Evolutionary conservation across 805 yeast species (phyloP), one percentile per base, ranked within the genome.

Genomic region (Saturnispora gosingensis): DNA sequence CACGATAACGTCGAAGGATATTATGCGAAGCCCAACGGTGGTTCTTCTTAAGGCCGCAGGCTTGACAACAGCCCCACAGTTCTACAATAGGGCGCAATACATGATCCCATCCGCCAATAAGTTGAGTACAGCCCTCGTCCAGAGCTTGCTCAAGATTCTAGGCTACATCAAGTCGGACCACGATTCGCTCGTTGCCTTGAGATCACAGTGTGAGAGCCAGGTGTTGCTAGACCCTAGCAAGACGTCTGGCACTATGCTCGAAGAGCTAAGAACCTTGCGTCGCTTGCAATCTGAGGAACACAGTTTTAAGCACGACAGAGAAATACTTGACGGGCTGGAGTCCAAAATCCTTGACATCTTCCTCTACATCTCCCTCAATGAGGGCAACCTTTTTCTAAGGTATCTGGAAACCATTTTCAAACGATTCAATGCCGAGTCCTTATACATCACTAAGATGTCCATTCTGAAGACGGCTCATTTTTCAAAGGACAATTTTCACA

Each of bases 361-460:
- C 18, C 63, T 72, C 38, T 80, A 68, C 59, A 45, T 78, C 8
- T 76, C 82, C 1, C 77, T 81, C 15, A 66, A 82, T 3, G 78
- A 80, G 58, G 73, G 77, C 30, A 49, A 53, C 0, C 78, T 75
- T 46, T 74, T 67, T 53, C 70, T 66, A 27, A 62, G 66, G 9
- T 74, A 69, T 59, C 50, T 67, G 48, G 63, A 60, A 3, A 48
- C 54, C 7, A 65, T 66, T 40, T 58, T 70, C 18, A 59, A 57
- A 35, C 58, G 56, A 25, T 51, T 67, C 32, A 68, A 64, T 28
- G 38, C 57, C 32, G 77, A 73, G 45, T 57, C 46, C 16, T 69
- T 72, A 10, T 67, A 67, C 44, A 62, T 77, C 15, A 74, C 72
- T 27, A 63, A 72, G 45, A 61, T 77, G 39, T 83, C 80, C 53